A percentile compares a stretch with the other conserved stretches of the same genome.
Evolutionary conservation across 2,329 filamentous ascomycete species (phyloP).

Genomic region (Colletotrichum aenigma): DNA sequence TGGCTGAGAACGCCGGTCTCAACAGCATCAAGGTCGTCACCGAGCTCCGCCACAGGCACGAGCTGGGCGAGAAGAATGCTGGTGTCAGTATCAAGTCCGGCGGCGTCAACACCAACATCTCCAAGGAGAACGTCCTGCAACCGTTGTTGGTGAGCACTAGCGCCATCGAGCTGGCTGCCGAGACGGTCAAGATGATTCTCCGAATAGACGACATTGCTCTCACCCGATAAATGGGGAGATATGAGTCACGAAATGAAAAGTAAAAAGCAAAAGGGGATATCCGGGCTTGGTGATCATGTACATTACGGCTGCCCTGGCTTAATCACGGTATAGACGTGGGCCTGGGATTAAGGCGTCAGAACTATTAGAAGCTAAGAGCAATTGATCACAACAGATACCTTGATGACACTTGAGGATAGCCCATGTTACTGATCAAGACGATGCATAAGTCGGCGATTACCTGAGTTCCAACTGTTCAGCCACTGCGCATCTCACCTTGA

Average conservation of each 20-base stretch:
- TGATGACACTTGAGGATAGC: constrained; percentile 6
- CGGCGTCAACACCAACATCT: constrained; percentile 95
- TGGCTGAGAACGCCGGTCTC: constrained; percentile 95
- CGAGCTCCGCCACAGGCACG: constrained; percentile 91
- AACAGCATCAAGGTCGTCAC: constrained; percentile 99
- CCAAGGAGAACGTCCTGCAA: constrained; percentile 95
- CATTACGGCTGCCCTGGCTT: constrained; percentile 17
- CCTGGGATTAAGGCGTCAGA: constrained; percentile 17
- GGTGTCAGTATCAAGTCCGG: constrained; percentile 98
- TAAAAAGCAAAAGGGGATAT: constrained; percentile 15
- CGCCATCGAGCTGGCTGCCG: constrained; percentile 93
- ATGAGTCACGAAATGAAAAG: constrained; percentile 20
- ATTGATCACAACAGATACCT: constrained; percentile 21
- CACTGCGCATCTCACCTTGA: background rate
- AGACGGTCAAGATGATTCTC: constrained; percentile 95
- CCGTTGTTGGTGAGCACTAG: constrained; percentile 96
- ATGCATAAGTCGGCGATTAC: background rate
- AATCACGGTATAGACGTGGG: constrained; percentile 18
- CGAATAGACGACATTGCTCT: constrained; percentile 71
- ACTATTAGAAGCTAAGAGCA: constrained; percentile 21
- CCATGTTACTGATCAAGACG: background rate
- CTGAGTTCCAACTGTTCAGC: background rate
- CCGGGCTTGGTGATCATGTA: constrained; percentile 20
- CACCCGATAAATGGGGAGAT: constrained; percentile 48
- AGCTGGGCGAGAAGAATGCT: constrained; percentile 92